Conservation (phyloP, 2,329 filamentous ascomycete species). For the Huntiella bhutanensis region DNA sequence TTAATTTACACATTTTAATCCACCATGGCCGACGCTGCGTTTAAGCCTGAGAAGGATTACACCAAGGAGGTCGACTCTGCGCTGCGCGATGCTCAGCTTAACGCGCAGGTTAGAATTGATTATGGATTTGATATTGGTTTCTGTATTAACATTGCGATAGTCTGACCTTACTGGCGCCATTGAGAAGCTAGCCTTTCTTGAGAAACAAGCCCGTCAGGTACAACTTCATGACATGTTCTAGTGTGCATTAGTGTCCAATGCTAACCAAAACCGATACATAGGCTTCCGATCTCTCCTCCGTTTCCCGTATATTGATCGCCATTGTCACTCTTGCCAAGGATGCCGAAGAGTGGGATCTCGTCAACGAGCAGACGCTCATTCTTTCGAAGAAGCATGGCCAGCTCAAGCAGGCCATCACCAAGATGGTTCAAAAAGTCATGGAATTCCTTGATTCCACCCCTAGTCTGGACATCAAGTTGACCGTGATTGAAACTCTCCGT, state of each 20-base stretch:
- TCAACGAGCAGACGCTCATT: constrained; percentile 91
- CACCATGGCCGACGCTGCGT: constrained; percentile 58
- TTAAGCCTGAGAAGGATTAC: constrained; percentile 98
- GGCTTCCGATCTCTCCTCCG: constrained; percentile 91
- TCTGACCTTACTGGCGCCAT: constrained; percentile 70
- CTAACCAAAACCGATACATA: constrained; percentile 22
- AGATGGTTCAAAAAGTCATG: constrained; percentile 97
- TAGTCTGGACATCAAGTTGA: constrained; percentile 69
- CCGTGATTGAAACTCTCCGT: constrained; percentile 82
- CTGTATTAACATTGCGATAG: constrained; percentile 20
- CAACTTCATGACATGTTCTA: constrained; percentile 12
- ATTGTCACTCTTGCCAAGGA: constrained; percentile 93
- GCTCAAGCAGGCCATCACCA: constrained; percentile 95
- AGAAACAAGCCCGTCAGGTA: constrained; percentile 97
- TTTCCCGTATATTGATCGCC: constrained; percentile 67
- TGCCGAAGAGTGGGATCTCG: constrained; percentile 74
- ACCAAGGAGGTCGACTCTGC: constrained; percentile 86
- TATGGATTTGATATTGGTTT: constrained; percentile 40
- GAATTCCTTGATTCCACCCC: constrained; percentile 74
- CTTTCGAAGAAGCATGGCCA: constrained; percentile 99
- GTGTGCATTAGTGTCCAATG: neutral
- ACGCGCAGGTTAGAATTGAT: constrained; percentile 54
- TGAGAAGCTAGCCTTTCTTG: constrained; percentile 77
- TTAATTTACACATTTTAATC: constrained; percentile 1
- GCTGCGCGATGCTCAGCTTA: constrained; percentile 75